Evolutionary conservation across 345 rosid genomes (phyloP).

Genomic region (Carallia brachiata): DNA sequence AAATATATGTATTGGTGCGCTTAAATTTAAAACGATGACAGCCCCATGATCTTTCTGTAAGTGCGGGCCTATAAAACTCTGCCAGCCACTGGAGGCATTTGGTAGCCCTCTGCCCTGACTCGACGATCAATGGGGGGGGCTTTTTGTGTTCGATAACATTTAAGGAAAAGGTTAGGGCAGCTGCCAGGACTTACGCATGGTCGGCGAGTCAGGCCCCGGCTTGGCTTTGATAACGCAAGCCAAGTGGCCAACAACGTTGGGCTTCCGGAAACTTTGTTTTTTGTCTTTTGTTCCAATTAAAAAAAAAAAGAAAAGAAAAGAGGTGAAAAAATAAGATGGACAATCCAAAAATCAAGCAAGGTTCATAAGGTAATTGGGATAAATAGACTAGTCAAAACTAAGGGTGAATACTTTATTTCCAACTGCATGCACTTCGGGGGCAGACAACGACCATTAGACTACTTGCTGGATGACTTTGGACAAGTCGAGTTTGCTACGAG

Average conservation of each 20-base stretch:
- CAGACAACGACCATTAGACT: too few species aligned
- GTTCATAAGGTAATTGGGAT: too few species aligned
- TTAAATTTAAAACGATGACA: too few species aligned
- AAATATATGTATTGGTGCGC: too few species aligned
- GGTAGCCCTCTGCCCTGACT: background rate
- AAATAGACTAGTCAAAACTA: too few species aligned
- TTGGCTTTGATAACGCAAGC: conserved; percentile 1
- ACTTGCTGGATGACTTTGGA: background rate
- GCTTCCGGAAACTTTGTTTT: too few species aligned
- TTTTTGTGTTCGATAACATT: conserved; percentile 15
- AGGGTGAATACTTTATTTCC: too few species aligned
- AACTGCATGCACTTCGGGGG: too few species aligned
- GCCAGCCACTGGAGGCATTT: background rate
- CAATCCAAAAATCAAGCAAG: too few species aligned
- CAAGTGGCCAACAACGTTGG: background rate
- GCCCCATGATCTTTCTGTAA: conserved; percentile 6
- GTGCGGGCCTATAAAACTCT: conserved; percentile 9
- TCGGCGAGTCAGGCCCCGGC: background rate
- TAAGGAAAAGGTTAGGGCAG: background rate
- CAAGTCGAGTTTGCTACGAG: too few species aligned
- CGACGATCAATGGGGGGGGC: background rate
- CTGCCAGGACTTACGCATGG: background rate
- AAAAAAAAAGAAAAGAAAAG: background rate
- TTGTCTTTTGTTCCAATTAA: too few species aligned
- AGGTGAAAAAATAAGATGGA: background rate